Percentiles rank a stretch among this genome's conserved stretches.
Evolutionary conservation across 192 early-diverging fungal species (phyloP).

Genomic region (Gaertneriomyces semiglobifer): DNA sequence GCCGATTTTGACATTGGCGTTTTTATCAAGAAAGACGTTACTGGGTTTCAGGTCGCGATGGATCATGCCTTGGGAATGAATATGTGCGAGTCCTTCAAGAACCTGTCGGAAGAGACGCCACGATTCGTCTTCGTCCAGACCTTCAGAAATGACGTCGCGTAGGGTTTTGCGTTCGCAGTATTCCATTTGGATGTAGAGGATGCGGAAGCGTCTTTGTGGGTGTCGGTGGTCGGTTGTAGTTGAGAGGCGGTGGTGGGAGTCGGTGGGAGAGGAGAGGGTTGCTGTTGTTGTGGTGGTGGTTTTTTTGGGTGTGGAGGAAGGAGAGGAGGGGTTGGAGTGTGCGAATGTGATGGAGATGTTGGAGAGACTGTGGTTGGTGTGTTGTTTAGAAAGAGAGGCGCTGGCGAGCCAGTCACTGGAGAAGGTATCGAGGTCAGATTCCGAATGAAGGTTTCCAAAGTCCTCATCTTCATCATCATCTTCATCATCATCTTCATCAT

Average conservation of each 20-base stretch:
- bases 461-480: neutral
- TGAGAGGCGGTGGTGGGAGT: too few species aligned
- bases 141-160: constrained; percentile 72
- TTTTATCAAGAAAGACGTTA: constrained; percentile 45
- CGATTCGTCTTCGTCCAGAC: constrained; percentile 71
- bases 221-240: too few species aligned
- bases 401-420: too few species aligned
- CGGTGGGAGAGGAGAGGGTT: too few species aligned
- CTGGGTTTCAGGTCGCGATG: constrained; percentile 87
- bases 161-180: constrained; percentile 95
- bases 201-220: neutral
- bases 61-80: constrained; percentile 82
- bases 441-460: too few species aligned
- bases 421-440: too few species aligned
- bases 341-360: too few species aligned
- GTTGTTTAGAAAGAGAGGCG: too few species aligned
- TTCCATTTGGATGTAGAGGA: constrained; percentile 96
- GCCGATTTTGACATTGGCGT: constrained; percentile 57
- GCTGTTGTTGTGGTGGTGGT: too few species aligned
- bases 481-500: constrained; percentile 29
- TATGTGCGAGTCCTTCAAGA: constrained; percentile 83
- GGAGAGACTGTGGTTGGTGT: too few species aligned
- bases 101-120: constrained; percentile 90
- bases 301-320: too few species aligned
- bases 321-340: too few species aligned